Percentiles rank a stretch among this genome's conserved stretches.
These are phyloP conservation scores for Lithohypha guttulata DNA, from an alignment of 2,329 filamentous ascomycete species.

Conservation along the genomic window DNA sequence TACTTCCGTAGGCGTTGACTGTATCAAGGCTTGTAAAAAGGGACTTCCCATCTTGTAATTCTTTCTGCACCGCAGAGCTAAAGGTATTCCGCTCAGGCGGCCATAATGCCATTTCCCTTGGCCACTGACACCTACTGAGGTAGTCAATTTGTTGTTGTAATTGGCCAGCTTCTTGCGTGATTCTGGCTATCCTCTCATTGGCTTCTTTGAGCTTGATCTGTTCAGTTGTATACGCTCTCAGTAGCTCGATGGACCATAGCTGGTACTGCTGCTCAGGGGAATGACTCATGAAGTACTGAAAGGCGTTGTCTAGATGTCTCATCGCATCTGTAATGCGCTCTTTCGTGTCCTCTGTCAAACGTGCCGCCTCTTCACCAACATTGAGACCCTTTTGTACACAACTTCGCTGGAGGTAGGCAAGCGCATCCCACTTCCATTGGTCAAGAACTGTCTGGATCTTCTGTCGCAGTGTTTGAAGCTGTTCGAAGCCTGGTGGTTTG, in stretches of 20 bases:
- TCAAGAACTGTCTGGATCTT: constrained; percentile 59
- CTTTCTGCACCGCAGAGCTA: constrained; percentile 30
- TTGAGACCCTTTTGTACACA: constrained; percentile 10
- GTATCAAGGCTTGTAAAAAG: constrained; percentile 12
- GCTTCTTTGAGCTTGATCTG: constrained; percentile 33
- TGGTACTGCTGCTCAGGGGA: constrained; percentile 38
- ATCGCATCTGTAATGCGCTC: constrained; percentile 58
- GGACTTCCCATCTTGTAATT: constrained; percentile 21
- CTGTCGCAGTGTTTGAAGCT: constrained; percentile 59
- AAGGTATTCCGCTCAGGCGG: constrained; percentile 34
- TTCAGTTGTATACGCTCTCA: constrained; percentile 37
- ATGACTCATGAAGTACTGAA: constrained; percentile 62
- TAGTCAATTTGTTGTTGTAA: constrained; percentile 38
- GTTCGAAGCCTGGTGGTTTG: constrained; percentile 59
- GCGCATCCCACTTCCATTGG: constrained; percentile 47
- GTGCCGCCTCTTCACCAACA: constrained; percentile 26
- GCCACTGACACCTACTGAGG: constrained; percentile 38
- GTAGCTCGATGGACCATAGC: constrained; percentile 38
- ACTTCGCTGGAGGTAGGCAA: constrained; percentile 20
- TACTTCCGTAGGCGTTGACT: constrained; percentile 1
- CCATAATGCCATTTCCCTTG: constrained; percentile 38
- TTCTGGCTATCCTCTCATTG: constrained; percentile 33
- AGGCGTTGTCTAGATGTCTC: constrained; percentile 68
- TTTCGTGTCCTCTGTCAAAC: constrained; percentile 40
- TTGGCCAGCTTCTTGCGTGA: constrained; percentile 39